Conservation (phyloP, 139 green algal species). For the Auxenochlorella protothecoides region DNA sequence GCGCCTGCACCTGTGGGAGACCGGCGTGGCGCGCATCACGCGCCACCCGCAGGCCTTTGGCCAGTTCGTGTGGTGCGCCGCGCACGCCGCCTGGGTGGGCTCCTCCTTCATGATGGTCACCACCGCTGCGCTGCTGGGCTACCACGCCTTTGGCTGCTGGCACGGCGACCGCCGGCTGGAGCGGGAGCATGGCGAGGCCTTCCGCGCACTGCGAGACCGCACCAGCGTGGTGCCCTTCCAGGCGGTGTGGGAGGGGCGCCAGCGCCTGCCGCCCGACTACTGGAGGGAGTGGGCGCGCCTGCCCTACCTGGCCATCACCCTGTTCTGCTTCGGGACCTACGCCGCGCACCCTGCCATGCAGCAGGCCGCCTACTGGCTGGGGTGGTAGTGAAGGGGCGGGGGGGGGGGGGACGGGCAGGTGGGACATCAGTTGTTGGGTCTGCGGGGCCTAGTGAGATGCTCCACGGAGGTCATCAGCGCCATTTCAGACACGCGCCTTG, state of each 20-base stretch:
- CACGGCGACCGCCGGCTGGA: constrained; percentile 83
- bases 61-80: constrained; percentile 67
- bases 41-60: constrained; percentile 60
- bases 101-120: constrained; percentile 84
- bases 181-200: constrained; percentile 74
- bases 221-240: constrained; percentile 82
- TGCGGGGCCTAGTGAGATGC: too few species aligned
- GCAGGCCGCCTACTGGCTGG: constrained; percentile 55
- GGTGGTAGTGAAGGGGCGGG: constrained; percentile 52
- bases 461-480: too few species aligned
- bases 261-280: constrained; percentile 84
- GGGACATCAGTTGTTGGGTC: too few species aligned
- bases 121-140: constrained; percentile 68
- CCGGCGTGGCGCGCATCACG: constrained; percentile 90
- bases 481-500: too few species aligned
- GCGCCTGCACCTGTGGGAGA: constrained; percentile 97
- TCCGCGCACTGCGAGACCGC: constrained; percentile 71
- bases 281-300: constrained; percentile 85
- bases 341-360: constrained; percentile 88
- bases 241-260: constrained; percentile 80
- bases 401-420: too few species aligned
- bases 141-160: constrained; percentile 92
- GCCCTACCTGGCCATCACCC: constrained; percentile 71
- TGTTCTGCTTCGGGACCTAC: constrained; percentile 82
- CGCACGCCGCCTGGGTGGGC: constrained; percentile 87